These are phyloP conservation scores for Trichopus zeylanicus DNA, from an alignment of 116 monocot species.

Conservation along the genomic window DNA sequence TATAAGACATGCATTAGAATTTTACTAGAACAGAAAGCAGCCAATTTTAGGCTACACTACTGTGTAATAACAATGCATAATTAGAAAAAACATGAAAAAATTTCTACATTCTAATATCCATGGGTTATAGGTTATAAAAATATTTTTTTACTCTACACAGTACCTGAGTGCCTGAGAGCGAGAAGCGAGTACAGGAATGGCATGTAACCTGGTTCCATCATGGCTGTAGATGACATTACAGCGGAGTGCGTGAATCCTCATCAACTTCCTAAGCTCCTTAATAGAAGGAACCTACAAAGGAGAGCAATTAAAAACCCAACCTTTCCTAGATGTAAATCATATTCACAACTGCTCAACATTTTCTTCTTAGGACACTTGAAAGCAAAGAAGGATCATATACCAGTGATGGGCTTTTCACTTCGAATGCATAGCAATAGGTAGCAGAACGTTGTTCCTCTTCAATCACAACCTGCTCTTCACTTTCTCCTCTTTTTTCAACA, in stretches of 20 bases:
- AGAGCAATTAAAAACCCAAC: constrained; percentile 3
- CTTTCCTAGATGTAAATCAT: neutral
- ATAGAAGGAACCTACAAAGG: constrained; percentile 61
- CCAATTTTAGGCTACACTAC: no score
- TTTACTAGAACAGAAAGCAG: no score
- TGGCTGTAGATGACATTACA: constrained; percentile 83
- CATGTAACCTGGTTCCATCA: constrained; percentile 72
- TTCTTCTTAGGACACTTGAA: neutral
- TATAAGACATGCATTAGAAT: no score
- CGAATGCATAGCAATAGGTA: constrained; percentile 72
- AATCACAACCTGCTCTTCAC: constrained; percentile 51
- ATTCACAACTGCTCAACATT: neutral
- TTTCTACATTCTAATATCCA: no score
- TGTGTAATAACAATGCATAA: no score
- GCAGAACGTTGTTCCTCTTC: constrained; percentile 74
- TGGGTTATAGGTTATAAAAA: no score
- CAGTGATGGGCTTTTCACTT: constrained; percentile 53
- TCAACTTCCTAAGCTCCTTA: constrained; percentile 74
- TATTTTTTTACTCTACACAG: neutral
- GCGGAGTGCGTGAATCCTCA: constrained; percentile 86
- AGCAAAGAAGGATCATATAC: constrained; percentile 26
- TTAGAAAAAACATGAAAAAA: no score
- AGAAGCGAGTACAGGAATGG: constrained; percentile 91
- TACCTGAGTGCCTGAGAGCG: constrained; percentile 96
- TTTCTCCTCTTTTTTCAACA: constrained; percentile 50